Evolutionary conservation across 139 green algal species (phyloP), one percentile per base, ranked within the genome.

Genomic region (Tetradesmus obliquus): DNA sequence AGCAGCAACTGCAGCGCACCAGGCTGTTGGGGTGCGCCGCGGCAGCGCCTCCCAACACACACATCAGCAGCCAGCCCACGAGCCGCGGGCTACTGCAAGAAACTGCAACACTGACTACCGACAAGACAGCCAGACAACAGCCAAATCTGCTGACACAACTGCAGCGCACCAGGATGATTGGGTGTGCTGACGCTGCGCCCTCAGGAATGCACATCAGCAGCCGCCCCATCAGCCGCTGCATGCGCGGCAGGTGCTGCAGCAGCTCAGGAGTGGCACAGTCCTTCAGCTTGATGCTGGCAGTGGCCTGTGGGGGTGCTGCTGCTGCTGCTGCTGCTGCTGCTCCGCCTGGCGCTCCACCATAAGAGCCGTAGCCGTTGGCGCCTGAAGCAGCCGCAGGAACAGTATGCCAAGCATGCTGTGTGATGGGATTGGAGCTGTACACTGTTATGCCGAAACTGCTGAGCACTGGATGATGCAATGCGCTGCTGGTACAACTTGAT

Each of bases 171-270:
- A 93, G 79, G 24, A 84, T 82, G 79, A 92, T 51, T 1, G 90
- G 90, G 72, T 92, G 58, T 4, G 71, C 8, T 20, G 84, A 54
- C 13, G 97, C 95, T 0, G 93, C 88, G 1, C 98, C 98, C 62
- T 96, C 93, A 3, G 98, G 98, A 91, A 97, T 87, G 90, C 98
- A 99, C 90, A 96, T 95, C 60, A 99, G 90, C 86, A 98, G 91
- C n/a, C 97, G 88, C 9, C 94, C 83, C 92, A 98, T 94, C 92
- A 99, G 92, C 72, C 94, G 93, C 93, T 99, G 97, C 81, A 98
- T 93, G 54, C 86, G 54, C 1, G 98, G 98, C 93, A 99, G 93
- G 45, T 97, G 92, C 22, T 96, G 91, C 86, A 99, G 95, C 87
- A 99, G 95, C 81, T 98, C 95, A 1, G 84, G 19, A 1, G 90